phyloP scores from a whole-genome alignment of 495 filamentous ascomycete genomes.

The Penicillium arizonense region DNA sequence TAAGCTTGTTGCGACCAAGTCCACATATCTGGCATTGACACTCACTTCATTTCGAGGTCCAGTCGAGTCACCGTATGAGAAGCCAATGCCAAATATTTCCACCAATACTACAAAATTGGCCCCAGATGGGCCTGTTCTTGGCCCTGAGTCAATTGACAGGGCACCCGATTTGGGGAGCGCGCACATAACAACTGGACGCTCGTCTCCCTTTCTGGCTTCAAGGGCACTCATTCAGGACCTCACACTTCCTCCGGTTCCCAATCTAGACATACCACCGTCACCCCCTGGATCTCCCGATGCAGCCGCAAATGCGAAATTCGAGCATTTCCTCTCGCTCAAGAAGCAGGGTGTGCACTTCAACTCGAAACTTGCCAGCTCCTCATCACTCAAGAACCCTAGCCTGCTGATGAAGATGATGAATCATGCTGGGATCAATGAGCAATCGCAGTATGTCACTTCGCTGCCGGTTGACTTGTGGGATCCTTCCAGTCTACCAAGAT shows the following conservation, averaged over 20 bases:
- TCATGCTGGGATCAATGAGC: constrained; percentile 70
- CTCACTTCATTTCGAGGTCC: constrained; percentile 4
- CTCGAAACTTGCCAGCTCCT: constrained; percentile 66
- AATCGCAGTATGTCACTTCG: constrained; percentile 73
- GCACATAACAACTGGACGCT: constrained; percentile 34
- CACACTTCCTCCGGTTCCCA: constrained; percentile 78
- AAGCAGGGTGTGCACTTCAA: constrained; percentile 90
- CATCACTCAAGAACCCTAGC: constrained; percentile 77
- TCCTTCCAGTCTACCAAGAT: constrained; percentile 60
- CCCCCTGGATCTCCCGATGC: constrained; percentile 73
- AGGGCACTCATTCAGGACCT: constrained; percentile 71
- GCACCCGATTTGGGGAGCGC: constrained; percentile 18
- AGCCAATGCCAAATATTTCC: neutral
- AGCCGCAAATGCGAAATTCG: constrained; percentile 68
- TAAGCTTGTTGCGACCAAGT: constrained; percentile 6
- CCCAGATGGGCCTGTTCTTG: constrained; percentile 44
- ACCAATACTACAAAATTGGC: neutral
- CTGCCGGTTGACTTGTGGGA: constrained; percentile 68
- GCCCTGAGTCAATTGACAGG: constrained; percentile 36
- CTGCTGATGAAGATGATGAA: constrained; percentile 74
- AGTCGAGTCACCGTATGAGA: neutral
- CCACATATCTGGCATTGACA: constrained; percentile 9
- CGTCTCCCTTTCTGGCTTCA: constrained; percentile 67
- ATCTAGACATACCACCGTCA: constrained; percentile 79
- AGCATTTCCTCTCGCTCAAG: constrained; percentile 82